A percentile compares a stretch with the other conserved stretches of the same genome.
phyloP scores from a whole-genome alignment of 2,329 filamentous ascomycete genomes.

The Botrytis aclada region DNA sequence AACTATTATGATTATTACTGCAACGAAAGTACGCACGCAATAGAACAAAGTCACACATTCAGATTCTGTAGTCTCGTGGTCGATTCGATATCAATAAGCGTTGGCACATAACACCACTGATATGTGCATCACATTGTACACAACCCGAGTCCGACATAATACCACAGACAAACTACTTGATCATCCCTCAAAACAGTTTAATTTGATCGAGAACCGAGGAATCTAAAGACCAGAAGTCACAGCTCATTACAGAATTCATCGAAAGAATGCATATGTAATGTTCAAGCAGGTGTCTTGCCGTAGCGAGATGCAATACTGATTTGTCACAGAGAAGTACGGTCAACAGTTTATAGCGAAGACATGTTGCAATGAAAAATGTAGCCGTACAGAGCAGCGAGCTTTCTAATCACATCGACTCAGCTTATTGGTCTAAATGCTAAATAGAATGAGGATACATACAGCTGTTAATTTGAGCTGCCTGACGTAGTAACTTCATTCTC shows the following conservation, averaged over 20 bases:
- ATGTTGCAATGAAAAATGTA: background rate
- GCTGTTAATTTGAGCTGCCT: background rate
- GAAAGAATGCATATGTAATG: background rate
- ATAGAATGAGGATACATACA: fast-evolving
- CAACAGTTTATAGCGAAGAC: background rate
- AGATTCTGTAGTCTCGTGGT: background rate
- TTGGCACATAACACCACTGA: background rate
- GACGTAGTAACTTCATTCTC: background rate
- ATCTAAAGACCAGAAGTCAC: too few species aligned
- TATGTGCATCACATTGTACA: background rate
- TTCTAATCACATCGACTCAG: background rate
- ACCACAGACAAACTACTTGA: fast-evolving
- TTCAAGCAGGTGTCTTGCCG: background rate
- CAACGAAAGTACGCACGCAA: too few species aligned
- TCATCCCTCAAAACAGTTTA: background rate
- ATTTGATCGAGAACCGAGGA: background rate
- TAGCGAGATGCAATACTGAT: background rate
- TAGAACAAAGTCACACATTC: fast-evolving
- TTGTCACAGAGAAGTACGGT: fast-evolving
- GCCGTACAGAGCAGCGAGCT: background rate
- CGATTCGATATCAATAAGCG: fast-evolving
- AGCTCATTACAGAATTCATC: too few species aligned
- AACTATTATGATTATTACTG: too few species aligned
- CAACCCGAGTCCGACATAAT: background rate
- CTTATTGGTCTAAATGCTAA: fast-evolving